Evolutionary conservation across 2,329 filamentous ascomycete species (phyloP).

Genomic region (Penicillium sp.): DNA sequence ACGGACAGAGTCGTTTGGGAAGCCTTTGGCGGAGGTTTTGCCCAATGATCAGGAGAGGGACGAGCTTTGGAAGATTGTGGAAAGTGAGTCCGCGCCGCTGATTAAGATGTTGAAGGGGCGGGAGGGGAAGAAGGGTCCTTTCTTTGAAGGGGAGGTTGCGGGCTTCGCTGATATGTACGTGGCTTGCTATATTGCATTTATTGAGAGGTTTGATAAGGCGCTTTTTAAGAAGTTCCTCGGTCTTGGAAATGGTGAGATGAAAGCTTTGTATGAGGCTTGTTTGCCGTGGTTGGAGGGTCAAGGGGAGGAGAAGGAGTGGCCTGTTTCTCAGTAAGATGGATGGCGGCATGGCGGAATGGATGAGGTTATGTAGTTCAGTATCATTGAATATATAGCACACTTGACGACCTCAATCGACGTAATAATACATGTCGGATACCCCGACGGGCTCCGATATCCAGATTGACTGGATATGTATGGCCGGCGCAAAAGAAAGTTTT

Average conservation of each 20-base stretch:
- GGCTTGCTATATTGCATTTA: slow-evolving; percentile 26
- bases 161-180: slow-evolving; percentile 33
- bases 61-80: slow-evolving; percentile 17
- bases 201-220: slow-evolving; percentile 22
- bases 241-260: slow-evolving; percentile 30
- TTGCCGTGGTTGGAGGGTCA: slow-evolving; percentile 34
- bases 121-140: slow-evolving; percentile 32
- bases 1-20: slow-evolving; percentile 26
- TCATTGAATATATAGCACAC: slow-evolving; percentile 28
- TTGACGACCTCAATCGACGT: slow-evolving; percentile 25
- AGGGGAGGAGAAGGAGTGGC: slow-evolving; percentile 35
- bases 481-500: slow-evolving; percentile 7
- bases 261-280: slow-evolving; percentile 29
- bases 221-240: slow-evolving; percentile 25
- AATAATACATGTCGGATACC: slow-evolving; percentile 32
- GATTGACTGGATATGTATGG: slow-evolving; percentile 4
- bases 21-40: slow-evolving; percentile 29
- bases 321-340: slow-evolving; percentile 17
- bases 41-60: slow-evolving; percentile 23
- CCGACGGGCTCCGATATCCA: slow-evolving; percentile 11
- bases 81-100: slow-evolving; percentile 21
- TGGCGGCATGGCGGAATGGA: neutral
- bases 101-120: slow-evolving; percentile 29
- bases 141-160: slow-evolving; percentile 33
- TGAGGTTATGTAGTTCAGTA: slow-evolving; percentile 8